These are phyloP conservation scores for Coniella lustricola DNA, from an alignment of 2,329 filamentous ascomycete species.

Conservation along the genomic window DNA sequence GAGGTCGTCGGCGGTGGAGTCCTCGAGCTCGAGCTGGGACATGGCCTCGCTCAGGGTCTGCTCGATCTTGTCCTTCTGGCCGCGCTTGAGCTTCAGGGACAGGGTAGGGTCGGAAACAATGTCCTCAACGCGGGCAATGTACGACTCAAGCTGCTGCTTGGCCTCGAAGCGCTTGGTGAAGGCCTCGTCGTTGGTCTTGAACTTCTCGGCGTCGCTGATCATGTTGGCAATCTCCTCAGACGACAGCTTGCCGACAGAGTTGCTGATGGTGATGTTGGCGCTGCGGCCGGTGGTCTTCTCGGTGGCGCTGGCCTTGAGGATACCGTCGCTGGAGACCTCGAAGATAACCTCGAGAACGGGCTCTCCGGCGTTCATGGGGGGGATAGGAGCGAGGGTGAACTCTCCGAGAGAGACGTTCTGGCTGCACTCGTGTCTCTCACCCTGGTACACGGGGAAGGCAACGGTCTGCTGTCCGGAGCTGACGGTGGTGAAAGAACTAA, in stretches of 20 bases:
- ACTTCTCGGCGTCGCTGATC: conserved; percentile 95
- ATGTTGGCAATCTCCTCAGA: conserved; percentile 93
- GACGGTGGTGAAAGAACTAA: conserved; percentile 77
- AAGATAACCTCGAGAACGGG: conserved; percentile 96
- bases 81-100: conserved; percentile 96
- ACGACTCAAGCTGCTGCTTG: conserved; percentile 97
- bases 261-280: conserved; percentile 99
- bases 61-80: conserved; percentile 99
- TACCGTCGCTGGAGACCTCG: conserved; percentile 99
- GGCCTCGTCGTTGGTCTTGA: conserved; percentile 95
- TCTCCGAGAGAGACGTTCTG: conserved; percentile 98
- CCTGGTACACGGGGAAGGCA: conserved; percentile 85
- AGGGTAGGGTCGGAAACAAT: conserved; percentile 94
- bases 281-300: conserved; percentile 98
- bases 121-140: conserved; percentile 98
- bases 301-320: conserved; percentile 97
- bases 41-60: conserved; percentile 93
- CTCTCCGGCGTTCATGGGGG: conserved; percentile 89
- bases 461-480: conserved; percentile 71
- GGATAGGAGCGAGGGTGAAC: conserved; percentile 85
- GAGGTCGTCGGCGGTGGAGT: conserved; percentile 83
- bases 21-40: conserved; percentile 93
- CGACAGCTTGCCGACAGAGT: conserved; percentile 98
- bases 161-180: conserved; percentile 99
- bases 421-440: conserved; percentile 95